These are phyloP conservation scores for Saccharomycopsis oosterbeekiorum DNA, from an alignment of 805 yeast species.

Conservation along the genomic window DNA sequence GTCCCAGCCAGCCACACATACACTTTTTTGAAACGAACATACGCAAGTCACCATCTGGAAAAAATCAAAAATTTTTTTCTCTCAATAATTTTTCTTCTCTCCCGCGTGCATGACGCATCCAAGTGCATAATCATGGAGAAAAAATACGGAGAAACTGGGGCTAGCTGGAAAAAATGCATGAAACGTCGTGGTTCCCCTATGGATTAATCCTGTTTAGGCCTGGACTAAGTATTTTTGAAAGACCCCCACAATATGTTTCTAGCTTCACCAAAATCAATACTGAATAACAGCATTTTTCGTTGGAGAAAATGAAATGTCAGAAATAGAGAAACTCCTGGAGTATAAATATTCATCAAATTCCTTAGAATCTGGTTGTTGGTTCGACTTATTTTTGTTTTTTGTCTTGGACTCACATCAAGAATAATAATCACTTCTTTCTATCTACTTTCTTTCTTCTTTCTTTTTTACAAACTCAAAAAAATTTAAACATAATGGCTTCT, in stretches of 20 bases:
- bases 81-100: background rate
- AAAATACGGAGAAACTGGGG: constrained; percentile 1
- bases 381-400: background rate
- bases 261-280: background rate
- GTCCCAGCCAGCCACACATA: background rate
- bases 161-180: background rate
- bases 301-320: background rate
- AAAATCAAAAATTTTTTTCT: background rate
- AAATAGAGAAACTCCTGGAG: background rate
- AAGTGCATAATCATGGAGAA: background rate
- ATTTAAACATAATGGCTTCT: constrained; percentile 3
- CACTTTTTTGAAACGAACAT: background rate
- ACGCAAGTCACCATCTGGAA: background rate
- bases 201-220: background rate
- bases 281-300: background rate
- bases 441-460: background rate
- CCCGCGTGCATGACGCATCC: background rate
- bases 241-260: background rate
- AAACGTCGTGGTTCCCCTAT: background rate
- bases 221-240: too few relatives aligned
- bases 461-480: too few relatives aligned
- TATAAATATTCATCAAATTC: background rate
- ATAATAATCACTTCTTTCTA: background rate
- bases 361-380: background rate
- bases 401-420: background rate